Conservation (phyloP, 2,329 filamentous ascomycete species). For the Tolypocladium tundrense region DNA sequence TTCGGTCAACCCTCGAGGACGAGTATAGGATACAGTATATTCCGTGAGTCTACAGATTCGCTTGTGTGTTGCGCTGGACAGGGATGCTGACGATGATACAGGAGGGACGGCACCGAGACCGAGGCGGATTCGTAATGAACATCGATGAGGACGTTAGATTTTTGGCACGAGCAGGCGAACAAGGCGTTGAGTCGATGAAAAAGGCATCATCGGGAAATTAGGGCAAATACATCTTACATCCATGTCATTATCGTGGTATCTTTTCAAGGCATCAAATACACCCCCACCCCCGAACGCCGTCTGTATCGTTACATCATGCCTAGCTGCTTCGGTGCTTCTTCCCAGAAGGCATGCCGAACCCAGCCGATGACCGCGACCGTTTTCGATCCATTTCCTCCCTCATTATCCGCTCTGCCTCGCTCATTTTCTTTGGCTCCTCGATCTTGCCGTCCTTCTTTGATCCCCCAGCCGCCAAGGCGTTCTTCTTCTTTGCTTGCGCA, state of each 20-base stretch:
- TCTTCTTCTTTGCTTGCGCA: constrained; percentile 58
- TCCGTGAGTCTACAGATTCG: constrained; percentile 44
- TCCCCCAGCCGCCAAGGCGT: constrained; percentile 44
- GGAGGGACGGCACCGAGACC: constrained; percentile 45
- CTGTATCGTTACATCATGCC: neutral
- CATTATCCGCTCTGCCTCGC: constrained; percentile 83
- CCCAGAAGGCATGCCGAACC: constrained; percentile 33
- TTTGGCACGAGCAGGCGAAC: constrained; percentile 16
- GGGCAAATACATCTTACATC: neutral
- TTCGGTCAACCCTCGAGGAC: constrained; percentile 49
- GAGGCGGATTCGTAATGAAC: constrained; percentile 31
- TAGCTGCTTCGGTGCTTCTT: constrained; percentile 40
- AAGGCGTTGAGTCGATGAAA: constrained; percentile 18
- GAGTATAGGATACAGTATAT: constrained; percentile 56
- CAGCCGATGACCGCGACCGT: constrained; percentile 38
- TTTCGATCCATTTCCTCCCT: constrained; percentile 71
- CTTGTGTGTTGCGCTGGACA: constrained; percentile 22
- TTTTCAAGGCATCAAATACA: neutral
- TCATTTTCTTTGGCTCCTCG: constrained; percentile 70
- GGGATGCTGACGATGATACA: constrained; percentile 14
- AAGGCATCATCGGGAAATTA: neutral
- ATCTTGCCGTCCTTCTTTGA: constrained; percentile 50
- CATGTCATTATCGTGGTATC: constrained; percentile 6
- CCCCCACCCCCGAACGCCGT: constrained; percentile 5
- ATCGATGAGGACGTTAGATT: constrained; percentile 4